Evolutionary conservation across 202 grass and related monocot genomes (phyloP).

Genomic region (Panicum virgatum): DNA sequence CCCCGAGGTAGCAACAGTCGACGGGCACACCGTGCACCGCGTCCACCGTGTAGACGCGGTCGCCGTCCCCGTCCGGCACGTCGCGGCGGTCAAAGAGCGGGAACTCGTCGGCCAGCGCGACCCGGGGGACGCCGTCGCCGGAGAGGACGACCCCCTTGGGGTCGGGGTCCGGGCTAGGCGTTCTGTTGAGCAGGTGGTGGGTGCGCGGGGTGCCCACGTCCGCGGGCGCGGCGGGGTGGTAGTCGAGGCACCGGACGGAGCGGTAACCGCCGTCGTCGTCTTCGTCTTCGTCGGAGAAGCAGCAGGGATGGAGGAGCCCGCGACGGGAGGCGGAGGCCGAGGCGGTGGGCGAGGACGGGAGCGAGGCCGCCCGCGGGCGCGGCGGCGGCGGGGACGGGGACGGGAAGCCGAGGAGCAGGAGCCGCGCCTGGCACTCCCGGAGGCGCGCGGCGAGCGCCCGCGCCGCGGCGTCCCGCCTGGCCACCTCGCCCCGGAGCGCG

Average conservation of each 20-base stretch:
- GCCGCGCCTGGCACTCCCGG: constrained; percentile 37
- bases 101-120: constrained; percentile 54
- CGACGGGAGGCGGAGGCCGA: too few species aligned
- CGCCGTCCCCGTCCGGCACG: constrained; percentile 13
- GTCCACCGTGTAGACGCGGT: constrained; percentile 79
- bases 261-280: background rate
- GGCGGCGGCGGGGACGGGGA: background rate
- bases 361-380: background rate
- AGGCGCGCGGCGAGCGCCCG: constrained; percentile 44
- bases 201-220: constrained; percentile 55
- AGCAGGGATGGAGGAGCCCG: background rate
- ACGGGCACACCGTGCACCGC: constrained; percentile 51
- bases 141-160: constrained; percentile 37
- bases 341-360: background rate
- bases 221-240: background rate
- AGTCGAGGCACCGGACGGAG: constrained; percentile 11
- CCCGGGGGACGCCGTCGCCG: background rate
- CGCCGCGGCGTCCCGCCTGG: constrained; percentile 39
- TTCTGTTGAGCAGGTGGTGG: constrained; percentile 54
- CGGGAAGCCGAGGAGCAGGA: constrained; percentile 47
- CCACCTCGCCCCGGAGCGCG: constrained; percentile 54
- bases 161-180: constrained; percentile 13
- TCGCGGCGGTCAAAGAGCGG: constrained; percentile 29
- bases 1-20: too few species aligned
- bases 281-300: background rate